Conservation (phyloP, 345 rosid genomes). For the Anastatica hierochuntica region DNA sequence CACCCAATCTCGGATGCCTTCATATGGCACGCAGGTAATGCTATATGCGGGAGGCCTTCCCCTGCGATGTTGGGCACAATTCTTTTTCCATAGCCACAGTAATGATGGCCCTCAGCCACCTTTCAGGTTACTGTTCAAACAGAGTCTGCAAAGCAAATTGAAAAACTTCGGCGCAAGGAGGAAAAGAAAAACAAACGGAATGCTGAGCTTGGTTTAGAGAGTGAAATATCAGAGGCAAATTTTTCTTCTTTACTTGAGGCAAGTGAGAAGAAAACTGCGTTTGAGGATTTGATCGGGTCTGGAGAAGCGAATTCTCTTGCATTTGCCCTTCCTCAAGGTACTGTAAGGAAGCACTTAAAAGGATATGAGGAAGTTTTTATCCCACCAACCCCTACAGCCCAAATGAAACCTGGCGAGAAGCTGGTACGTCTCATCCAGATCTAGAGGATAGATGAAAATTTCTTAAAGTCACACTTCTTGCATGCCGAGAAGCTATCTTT, state of each 20-base stretch:
- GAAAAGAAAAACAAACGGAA: slow-evolving; percentile 76
- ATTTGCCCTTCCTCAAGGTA: slow-evolving; percentile 90
- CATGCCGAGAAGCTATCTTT: slow-evolving; percentile 1
- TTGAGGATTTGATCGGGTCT: slow-evolving; percentile 64
- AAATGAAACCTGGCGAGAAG: slow-evolving; percentile 85
- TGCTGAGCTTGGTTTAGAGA: slow-evolving; percentile 59
- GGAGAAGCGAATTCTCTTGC: slow-evolving; percentile 48
- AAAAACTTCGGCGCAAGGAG: slow-evolving; percentile 94
- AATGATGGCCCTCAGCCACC: slow-evolving; percentile 5
- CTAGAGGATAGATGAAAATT: background rate
- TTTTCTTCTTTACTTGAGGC: slow-evolving; percentile 90
- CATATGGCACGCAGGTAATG: slow-evolving; percentile 90
- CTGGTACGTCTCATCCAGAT: slow-evolving; percentile 47
- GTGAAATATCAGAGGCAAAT: slow-evolving; percentile 48
- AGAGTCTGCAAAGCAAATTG: slow-evolving; percentile 81
- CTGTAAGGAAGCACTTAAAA: slow-evolving; percentile 65
- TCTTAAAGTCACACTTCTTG: background rate
- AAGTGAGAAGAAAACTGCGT: slow-evolving; percentile 60
- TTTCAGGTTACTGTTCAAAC: slow-evolving; percentile 87
- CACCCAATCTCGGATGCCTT: slow-evolving; percentile 75
- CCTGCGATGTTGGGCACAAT: background rate
- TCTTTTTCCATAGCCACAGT: slow-evolving; percentile 1
- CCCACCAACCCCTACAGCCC: slow-evolving; percentile 87
- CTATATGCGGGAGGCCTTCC: slow-evolving; percentile 8
- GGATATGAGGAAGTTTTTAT: slow-evolving; percentile 93